Evolutionary conservation across 1,139 yeast genomes (phyloP).

Genomic region (Saccharomyces hybrid): DNA sequence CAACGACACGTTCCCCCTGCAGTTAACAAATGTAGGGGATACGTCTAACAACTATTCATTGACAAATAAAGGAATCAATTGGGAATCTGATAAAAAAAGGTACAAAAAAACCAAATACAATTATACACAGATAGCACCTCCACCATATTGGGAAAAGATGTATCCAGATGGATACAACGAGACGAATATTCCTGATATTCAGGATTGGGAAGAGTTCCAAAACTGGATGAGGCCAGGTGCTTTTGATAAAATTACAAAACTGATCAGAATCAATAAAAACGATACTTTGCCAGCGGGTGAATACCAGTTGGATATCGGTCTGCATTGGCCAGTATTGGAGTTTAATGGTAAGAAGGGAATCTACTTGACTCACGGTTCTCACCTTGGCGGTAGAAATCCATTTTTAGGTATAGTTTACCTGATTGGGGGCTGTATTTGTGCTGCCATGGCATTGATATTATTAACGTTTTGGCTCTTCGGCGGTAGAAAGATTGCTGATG

Average conservation of each 20-base stretch:
- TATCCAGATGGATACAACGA: constrained; percentile 68
- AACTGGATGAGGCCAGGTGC: constrained; percentile 89
- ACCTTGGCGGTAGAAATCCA: constrained; percentile 65
- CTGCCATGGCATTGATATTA: constrained; percentile 43
- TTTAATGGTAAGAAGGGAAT: constrained; percentile 67
- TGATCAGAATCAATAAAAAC: constrained; percentile 52
- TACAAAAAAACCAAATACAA: constrained; percentile 55
- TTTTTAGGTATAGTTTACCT: constrained; percentile 61
- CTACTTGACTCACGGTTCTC: constrained; percentile 57
- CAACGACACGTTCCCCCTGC: constrained; percentile 54
- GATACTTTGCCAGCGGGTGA: constrained; percentile 48
- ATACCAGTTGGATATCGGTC: constrained; percentile 49
- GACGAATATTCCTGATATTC: constrained; percentile 54
- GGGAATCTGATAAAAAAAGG: constrained; percentile 54
- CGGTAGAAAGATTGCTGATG: constrained; percentile 32
- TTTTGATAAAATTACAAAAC: constrained; percentile 58
- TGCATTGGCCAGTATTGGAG: constrained; percentile 62
- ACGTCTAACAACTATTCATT: constrained; percentile 41
- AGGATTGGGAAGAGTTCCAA: constrained; percentile 51
- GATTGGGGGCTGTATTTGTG: constrained; percentile 51
- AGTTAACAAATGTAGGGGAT: constrained; percentile 32
- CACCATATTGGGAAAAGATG: constrained; percentile 62
- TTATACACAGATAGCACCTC: constrained; percentile 60
- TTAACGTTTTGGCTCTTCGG: constrained; percentile 41
- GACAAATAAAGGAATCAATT: constrained; percentile 54